These are phyloP conservation scores for Quercus cerris DNA, from an alignment of 306 rosid genomes.

Conservation along the genomic window DNA sequence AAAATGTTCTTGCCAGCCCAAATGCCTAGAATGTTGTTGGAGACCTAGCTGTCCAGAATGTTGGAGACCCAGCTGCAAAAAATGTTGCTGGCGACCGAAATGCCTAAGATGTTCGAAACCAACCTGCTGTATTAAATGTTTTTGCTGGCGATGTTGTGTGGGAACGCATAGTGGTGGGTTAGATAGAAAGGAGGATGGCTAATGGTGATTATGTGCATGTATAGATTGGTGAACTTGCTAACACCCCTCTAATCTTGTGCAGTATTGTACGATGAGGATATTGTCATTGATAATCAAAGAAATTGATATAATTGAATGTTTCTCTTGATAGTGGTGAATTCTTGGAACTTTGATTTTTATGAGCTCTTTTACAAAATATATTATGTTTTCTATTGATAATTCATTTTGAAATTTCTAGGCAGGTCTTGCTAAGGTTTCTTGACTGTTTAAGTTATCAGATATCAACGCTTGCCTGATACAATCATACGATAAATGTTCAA, in stretches of 20 bases:
- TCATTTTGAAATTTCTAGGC: background rate
- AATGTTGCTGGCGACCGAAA: conserved; percentile 35
- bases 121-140: conserved; percentile 41
- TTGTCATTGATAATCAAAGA: conserved; percentile 30
- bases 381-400: background rate
- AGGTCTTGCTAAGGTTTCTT: background rate
- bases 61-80: conserved; percentile 36
- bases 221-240: conserved; percentile 46
- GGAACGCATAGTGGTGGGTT: conserved; percentile 38
- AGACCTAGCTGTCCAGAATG: conserved; percentile 32
- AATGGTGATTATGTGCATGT: conserved; percentile 38
- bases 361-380: conserved; percentile 17
- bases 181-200: conserved; percentile 39
- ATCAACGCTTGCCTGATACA: too few relatives aligned
- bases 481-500: too few relatives aligned
- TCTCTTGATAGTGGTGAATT: conserved; percentile 15
- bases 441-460: background rate
- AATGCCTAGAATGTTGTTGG: conserved; percentile 24
- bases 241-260: conserved; percentile 50
- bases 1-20: conserved; percentile 36
- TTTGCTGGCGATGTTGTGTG: conserved; percentile 52
- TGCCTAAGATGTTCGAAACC: conserved; percentile 37
- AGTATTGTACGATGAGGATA: conserved; percentile 39
- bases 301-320: conserved; percentile 27
- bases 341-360: conserved; percentile 16